phyloP scores from a whole-genome alignment of 352 stramenopile genomes.

The Phytophthora rubi region DNA sequence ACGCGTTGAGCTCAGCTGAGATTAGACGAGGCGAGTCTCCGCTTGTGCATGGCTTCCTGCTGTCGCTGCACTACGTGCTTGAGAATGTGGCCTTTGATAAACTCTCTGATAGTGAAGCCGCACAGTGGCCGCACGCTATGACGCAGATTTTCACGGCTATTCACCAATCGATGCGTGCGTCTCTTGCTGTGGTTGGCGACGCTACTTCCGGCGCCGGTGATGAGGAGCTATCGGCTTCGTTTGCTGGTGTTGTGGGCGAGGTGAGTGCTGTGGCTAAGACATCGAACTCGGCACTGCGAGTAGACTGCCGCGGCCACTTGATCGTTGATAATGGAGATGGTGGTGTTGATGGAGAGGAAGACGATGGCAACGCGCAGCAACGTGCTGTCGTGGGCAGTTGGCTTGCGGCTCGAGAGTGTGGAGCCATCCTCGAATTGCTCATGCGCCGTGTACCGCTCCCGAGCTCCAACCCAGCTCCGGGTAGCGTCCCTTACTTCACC shows the following conservation, averaged over 20 bases:
- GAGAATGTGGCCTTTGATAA: conserved; percentile 60
- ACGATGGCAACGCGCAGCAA: conserved; percentile 66
- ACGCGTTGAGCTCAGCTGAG: conserved; percentile 35
- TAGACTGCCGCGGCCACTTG: conserved; percentile 84
- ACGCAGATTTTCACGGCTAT: conserved; percentile 58
- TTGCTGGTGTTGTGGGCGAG: conserved; percentile 70
- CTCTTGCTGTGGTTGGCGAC: conserved; percentile 77
- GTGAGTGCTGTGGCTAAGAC: conserved; percentile 64
- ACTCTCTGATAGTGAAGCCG: conserved; percentile 26
- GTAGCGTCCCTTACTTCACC: conserved; percentile 46
- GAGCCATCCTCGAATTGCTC: conserved; percentile 77
- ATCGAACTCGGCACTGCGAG: conserved; percentile 57
- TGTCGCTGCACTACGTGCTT: conserved; percentile 82
- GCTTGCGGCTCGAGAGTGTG: conserved; percentile 85
- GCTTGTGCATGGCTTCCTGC: conserved; percentile 76
- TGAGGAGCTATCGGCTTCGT: conserved; percentile 66
- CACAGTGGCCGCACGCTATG: conserved; percentile 58
- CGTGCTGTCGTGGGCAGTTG: conserved; percentile 87
- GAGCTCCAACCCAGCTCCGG: conserved; percentile 16
- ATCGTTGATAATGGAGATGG: conserved; percentile 59
- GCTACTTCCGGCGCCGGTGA: conserved; percentile 71
- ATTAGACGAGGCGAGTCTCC: conserved; percentile 57
- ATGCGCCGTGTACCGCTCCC: conserved; percentile 71
- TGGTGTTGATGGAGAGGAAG: conserved; percentile 42
- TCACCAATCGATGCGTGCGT: conserved; percentile 66